These are phyloP conservation scores for Tremella yokohamensis DNA, from an alignment of 768 basidiomycete species.

Conservation along the genomic window DNA sequence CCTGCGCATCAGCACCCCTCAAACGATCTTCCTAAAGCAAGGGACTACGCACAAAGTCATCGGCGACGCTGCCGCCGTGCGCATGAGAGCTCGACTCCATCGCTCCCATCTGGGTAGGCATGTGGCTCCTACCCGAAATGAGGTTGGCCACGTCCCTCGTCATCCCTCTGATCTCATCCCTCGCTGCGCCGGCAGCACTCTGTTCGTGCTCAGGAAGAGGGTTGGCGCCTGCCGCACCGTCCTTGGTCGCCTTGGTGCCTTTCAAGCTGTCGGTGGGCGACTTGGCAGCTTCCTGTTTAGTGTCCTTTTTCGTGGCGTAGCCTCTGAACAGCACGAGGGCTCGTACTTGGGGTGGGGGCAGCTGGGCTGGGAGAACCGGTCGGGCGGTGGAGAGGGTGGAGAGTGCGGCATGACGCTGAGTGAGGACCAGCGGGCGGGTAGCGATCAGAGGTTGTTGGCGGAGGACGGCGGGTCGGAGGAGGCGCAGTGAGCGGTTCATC, in stretches of 20 bases:
- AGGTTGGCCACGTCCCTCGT: conserved; percentile 39
- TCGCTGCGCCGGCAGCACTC: neutral
- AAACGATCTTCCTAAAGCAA: neutral
- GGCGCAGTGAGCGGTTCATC: no score
- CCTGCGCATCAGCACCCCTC: conserved; percentile 6
- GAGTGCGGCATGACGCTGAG: conserved; percentile 7
- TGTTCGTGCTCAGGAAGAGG: neutral
- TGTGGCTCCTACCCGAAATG: conserved; percentile 38
- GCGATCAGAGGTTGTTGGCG: no score
- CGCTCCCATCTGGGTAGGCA: conserved; percentile 25
- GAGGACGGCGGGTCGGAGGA: no score
- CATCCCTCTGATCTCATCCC: conserved; percentile 20
- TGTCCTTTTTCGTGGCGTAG: neutral
- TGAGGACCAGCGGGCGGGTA: no score
- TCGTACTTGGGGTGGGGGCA: neutral
- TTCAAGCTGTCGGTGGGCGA: neutral
- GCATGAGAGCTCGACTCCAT: conserved; percentile 36
- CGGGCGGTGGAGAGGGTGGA: conserved; percentile 14
- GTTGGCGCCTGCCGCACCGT: conserved; percentile 1
- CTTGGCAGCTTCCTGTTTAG: neutral
- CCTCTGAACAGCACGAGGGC: neutral
- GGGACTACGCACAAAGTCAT: conserved; percentile 44
- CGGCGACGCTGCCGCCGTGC: conserved; percentile 29
- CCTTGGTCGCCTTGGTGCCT: neutral
- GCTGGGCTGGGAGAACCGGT: neutral